These are phyloP conservation scores for Fusarium udum DNA, from an alignment of 2,329 filamentous ascomycete species.

Conservation along the genomic window DNA sequence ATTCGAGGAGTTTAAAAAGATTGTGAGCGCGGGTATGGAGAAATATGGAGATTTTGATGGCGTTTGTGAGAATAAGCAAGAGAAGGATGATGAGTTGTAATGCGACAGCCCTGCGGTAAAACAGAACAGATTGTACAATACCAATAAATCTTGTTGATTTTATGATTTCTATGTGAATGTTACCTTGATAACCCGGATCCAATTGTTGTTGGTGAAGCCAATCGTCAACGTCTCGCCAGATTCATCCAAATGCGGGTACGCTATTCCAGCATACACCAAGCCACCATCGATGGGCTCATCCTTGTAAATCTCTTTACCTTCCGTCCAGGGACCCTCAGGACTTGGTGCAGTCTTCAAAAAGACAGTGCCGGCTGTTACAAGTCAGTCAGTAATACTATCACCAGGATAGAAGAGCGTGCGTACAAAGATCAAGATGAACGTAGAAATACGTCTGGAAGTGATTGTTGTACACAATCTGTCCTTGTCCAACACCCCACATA, in stretches of 20 bases:
- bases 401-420: accelerated
- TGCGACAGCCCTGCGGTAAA: neutral
- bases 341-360: conserved; percentile 27
- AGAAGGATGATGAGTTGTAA: conserved; percentile 27
- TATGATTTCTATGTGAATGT: neutral
- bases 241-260: conserved; percentile 51
- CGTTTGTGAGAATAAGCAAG: conserved; percentile 32
- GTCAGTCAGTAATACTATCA: accelerated
- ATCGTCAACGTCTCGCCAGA: conserved; percentile 49
- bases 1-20: conserved; percentile 33
- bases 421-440: conserved; percentile 44
- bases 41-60: conserved; percentile 38
- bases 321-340: conserved; percentile 51
- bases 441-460: conserved; percentile 50
- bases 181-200: conserved; percentile 49
- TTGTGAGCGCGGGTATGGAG: conserved; percentile 28
- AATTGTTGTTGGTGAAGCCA: conserved; percentile 53
- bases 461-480: conserved; percentile 50
- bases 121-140: neutral
- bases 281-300: conserved; percentile 45
- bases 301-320: conserved; percentile 48
- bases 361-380: conserved; percentile 9
- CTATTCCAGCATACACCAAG: conserved; percentile 50
- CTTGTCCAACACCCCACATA: conserved; percentile 51
- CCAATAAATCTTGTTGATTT: accelerated